A percentile compares a stretch with the other conserved stretches of the same genome.
Conservation (phyloP, 495 filamentous ascomycete genomes). For the Tirmania nivea region DNA sequence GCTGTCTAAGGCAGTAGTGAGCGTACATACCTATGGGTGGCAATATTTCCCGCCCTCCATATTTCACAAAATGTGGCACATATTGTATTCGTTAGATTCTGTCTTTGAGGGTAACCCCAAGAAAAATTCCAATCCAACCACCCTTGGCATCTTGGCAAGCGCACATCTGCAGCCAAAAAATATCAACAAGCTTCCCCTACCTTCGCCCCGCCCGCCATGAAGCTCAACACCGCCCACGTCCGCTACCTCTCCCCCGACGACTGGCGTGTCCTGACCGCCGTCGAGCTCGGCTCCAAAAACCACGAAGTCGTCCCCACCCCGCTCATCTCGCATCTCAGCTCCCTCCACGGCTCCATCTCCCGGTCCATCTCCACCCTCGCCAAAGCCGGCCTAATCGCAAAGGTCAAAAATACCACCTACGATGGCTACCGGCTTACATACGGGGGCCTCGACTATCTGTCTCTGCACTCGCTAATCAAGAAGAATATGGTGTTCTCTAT, state of each 20-base stretch:
- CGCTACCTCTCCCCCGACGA: slow-evolving; percentile 82
- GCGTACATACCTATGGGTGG: too few species aligned
- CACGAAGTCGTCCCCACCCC: slow-evolving; percentile 89
- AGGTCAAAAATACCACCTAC: slow-evolving; percentile 88
- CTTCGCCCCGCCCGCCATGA: slow-evolving; percentile 35
- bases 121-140: too few species aligned
- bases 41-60: too few species aligned
- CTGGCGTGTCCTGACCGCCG: slow-evolving; percentile 84
- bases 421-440: slow-evolving; percentile 96
- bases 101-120: too few species aligned
- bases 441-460: slow-evolving; percentile 89
- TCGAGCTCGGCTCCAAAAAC: slow-evolving; percentile 83
- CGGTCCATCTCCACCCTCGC: slow-evolving; percentile 72
- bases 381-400: slow-evolving; percentile 77
- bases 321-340: slow-evolving; percentile 62
- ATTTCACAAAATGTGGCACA: too few species aligned
- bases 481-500: slow-evolving; percentile 64
- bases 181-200: too few species aligned
- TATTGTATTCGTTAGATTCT: too few species aligned
- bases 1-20: too few species aligned
- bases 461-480: slow-evolving; percentile 69
- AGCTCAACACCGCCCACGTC: slow-evolving; percentile 74
- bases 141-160: too few species aligned
- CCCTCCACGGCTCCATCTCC: slow-evolving; percentile 68
- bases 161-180: too few species aligned